Conservation (phyloP, 352 stramenopile species). For the Globisporangium cederbergense region DNA sequence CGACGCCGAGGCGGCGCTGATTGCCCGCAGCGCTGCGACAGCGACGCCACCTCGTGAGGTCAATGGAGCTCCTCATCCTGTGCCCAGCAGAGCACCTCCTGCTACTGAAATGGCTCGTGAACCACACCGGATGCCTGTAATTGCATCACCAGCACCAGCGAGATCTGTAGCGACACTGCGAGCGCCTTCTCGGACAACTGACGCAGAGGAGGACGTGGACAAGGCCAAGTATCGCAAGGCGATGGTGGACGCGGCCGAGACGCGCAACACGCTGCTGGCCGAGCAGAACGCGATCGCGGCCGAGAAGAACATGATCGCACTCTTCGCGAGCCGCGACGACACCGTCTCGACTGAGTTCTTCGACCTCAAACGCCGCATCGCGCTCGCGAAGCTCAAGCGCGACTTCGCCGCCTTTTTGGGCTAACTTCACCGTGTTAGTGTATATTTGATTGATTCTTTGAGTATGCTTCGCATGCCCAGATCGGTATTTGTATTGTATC, state of each 20-base stretch:
- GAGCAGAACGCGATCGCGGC: conserved; percentile 19
- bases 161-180: not conserved
- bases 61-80: not conserved
- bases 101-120: not conserved
- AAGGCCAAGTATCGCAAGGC: conserved; percentile 10
- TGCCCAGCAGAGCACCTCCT: not conserved
- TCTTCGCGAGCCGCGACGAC: conserved; percentile 15
- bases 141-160: not conserved
- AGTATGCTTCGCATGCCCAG: not conserved
- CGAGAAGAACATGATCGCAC: conserved; percentile 15
- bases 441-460: too few relatives aligned
- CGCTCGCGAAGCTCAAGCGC: conserved; percentile 13
- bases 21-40: not conserved
- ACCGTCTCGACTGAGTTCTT: conserved; percentile 15
- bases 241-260: conserved; percentile 13
- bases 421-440: too few relatives aligned
- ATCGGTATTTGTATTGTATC: not conserved
- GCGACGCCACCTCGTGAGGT: not conserved
- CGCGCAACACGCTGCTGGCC: conserved; percentile 15
- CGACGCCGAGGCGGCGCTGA: conserved; percentile 6
- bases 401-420: conserved; percentile 11
- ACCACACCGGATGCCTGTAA: not conserved
- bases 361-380: conserved; percentile 17
- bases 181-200: not conserved
- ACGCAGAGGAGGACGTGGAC: not conserved